Evolutionary conservation across 202 grass and related monocot species (phyloP).

Genomic region (Eragrostis tef): DNA sequence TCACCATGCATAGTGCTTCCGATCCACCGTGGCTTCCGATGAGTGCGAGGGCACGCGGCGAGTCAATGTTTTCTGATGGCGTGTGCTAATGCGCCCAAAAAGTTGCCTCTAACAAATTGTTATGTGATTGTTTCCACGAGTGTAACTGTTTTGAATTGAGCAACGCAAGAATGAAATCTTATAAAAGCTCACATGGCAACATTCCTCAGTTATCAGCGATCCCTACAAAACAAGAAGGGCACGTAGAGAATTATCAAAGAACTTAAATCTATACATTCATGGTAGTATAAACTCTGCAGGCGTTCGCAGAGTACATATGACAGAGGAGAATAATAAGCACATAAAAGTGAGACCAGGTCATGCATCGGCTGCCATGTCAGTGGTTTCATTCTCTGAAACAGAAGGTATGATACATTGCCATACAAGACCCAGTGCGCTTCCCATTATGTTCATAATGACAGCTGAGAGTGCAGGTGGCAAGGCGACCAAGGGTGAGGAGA

Average conservation of each 20-base stretch:
- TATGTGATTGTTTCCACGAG: neutral
- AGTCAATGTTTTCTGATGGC: too few species aligned
- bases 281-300: slow-evolving; percentile 7
- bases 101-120: too few species aligned
- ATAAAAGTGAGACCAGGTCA: slow-evolving; percentile 30
- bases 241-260: neutral
- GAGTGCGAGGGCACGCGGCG: too few species aligned
- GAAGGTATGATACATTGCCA: slow-evolving; percentile 58
- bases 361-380: slow-evolving; percentile 1
- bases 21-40: too few species aligned
- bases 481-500: slow-evolving; percentile 66
- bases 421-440: slow-evolving; percentile 66
- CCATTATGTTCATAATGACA: slow-evolving; percentile 86
- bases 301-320: slow-evolving; percentile 13
- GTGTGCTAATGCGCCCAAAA: too few species aligned
- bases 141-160: neutral
- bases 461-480: slow-evolving; percentile 78
- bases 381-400: slow-evolving; percentile 37
- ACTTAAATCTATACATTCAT: neutral
- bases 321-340: slow-evolving; percentile 27
- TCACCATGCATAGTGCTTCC: too few species aligned
- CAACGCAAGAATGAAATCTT: neutral
- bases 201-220: slow-evolving; percentile 12
- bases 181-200: neutral
- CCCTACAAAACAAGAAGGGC: neutral